phyloP scores from a whole-genome alignment of 2,329 filamentous ascomycete species.

The Diaporthe citri region DNA sequence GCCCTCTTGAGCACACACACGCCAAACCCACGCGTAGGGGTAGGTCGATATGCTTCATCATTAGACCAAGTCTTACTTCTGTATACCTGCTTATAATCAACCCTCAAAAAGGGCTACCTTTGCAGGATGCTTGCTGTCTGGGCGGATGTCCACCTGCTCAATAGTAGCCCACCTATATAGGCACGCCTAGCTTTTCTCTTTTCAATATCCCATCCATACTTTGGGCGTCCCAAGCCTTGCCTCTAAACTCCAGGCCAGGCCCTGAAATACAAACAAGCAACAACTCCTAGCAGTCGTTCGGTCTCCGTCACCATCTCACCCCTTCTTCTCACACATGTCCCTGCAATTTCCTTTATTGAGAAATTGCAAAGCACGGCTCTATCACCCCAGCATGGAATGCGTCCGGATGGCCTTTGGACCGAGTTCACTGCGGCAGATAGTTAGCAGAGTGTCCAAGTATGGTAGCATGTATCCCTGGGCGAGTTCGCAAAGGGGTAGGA shows the following conservation, averaged over 20 bases:
- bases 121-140: constrained; percentile 5
- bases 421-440: constrained; percentile 57
- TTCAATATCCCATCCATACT: constrained; percentile 11
- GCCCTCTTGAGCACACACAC: too few relatives aligned
- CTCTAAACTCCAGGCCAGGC: constrained; percentile 31
- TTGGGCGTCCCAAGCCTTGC: neutral
- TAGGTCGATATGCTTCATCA: neutral
- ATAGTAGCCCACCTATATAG: constrained; percentile 19
- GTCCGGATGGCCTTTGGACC: constrained; percentile 67
- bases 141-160: neutral
- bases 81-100: constrained; percentile 9
- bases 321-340: neutral
- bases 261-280: constrained; percentile 23
- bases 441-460: constrained; percentile 24
- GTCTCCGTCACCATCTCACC: neutral
- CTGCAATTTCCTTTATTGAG: too few relatives aligned
- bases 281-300: constrained; percentile 13
- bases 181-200: constrained; percentile 15
- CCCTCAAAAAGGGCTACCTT: neutral
- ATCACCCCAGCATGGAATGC: constrained; percentile 65
- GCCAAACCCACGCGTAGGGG: neutral
- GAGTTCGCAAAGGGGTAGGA: neutral
- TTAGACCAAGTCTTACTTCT: constrained; percentile 8
- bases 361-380: neutral
- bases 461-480: neutral